A percentile compares a stretch with the other conserved stretches of the same genome.
Evolutionary conservation across 2,329 filamentous ascomycete genomes (phyloP).

Genomic region (Ambrosiella cleistominuta): DNA sequence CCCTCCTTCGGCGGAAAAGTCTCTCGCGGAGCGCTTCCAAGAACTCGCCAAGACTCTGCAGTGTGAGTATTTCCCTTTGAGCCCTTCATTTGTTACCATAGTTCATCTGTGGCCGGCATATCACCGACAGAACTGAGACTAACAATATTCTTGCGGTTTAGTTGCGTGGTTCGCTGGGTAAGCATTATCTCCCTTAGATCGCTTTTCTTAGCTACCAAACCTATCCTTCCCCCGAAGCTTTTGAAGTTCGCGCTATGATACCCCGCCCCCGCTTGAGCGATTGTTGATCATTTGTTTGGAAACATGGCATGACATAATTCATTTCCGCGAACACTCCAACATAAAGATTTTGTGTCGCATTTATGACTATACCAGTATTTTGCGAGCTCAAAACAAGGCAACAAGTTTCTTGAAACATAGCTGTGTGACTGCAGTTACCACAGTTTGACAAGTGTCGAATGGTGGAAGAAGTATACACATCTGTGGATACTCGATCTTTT

Average conservation of each 20-base stretch:
- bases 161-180: constrained; percentile 73
- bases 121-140: constrained; percentile 17
- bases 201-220: background rate
- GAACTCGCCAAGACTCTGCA: constrained; percentile 77
- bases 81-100: background rate
- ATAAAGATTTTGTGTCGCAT: too few species aligned
- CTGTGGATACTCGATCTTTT: background rate
- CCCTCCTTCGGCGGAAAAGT: constrained; percentile 49
- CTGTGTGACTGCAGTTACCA: too few species aligned
- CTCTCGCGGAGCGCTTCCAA: constrained; percentile 57
- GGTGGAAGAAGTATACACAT: too few species aligned
- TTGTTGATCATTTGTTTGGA: background rate
- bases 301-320: background rate
- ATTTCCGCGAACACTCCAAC: background rate
- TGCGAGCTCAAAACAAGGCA: too few species aligned
- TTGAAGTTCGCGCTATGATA: background rate
- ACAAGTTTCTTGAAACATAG: too few species aligned
- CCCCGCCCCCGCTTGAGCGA: background rate
- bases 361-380: too few species aligned
- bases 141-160: constrained; percentile 22
- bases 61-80: constrained; percentile 40
- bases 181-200: constrained; percentile 21
- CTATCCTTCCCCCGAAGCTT: too few species aligned
- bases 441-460: too few species aligned
- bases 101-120: constrained; percentile 14